Conservation (phyloP, 2,329 filamentous ascomycete genomes). For the Claviceps capensis region DNA sequence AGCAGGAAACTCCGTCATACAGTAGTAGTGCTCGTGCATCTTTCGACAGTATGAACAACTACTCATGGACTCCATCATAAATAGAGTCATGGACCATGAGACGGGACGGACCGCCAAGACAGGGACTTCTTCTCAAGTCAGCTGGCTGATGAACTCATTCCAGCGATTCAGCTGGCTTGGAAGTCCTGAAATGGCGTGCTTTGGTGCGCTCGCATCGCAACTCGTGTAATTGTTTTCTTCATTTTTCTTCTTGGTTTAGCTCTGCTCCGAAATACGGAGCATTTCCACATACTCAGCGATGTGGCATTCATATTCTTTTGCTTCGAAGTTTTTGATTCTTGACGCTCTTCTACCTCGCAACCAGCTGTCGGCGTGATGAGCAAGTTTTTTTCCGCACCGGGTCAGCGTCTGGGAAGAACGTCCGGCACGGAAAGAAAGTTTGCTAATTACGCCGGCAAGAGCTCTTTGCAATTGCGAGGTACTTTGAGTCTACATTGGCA, state of each 20-base stretch:
- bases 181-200: neutral
- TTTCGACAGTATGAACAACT: constrained; percentile 38
- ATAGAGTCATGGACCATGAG: neutral
- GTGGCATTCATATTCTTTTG: neutral
- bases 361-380: neutral
- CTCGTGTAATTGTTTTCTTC: neutral
- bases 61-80: constrained; percentile 42
- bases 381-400: neutral
- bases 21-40: constrained; percentile 26
- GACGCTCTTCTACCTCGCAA: neutral
- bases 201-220: neutral
- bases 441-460: neutral
- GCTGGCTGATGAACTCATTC: neutral
- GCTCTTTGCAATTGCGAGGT: neutral
- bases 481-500: neutral
- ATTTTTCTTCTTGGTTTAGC: neutral
- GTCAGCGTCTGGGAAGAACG: neutral
- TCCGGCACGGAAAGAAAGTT: neutral
- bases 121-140: neutral
- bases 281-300: neutral
- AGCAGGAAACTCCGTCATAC: constrained; percentile 27
- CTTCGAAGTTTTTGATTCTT: neutral
- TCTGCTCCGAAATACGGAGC: neutral
- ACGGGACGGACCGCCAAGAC: neutral
- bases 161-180: neutral